Evolutionary conservation across 352 stramenopile genomes (phyloP), one percentile per base, ranked within the genome.

Genomic region (Phytophthora ramorum): DNA sequence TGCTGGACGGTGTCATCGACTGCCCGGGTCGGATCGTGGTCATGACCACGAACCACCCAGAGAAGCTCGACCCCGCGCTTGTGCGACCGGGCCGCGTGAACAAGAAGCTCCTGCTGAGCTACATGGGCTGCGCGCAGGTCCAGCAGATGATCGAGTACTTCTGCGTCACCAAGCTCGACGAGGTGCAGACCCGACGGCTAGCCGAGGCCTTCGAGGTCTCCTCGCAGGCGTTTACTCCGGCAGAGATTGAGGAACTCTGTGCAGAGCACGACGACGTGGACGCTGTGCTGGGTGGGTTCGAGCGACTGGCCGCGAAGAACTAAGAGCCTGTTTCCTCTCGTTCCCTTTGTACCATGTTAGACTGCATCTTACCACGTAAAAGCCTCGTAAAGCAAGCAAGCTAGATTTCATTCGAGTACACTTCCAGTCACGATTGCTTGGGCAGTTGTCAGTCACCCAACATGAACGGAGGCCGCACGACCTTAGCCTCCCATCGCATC

Each of bases 41-140:
- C 70, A 96, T 97, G 85, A 97, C 93, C 13, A 96, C 88, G 14
- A 98, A 98, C 73, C 90, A 97, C 63, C 92, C 91, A 4, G 93
- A 98, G 67, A 92, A 89, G 58, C 82, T 98, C 26, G 93, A 98
- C 66, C 82, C 88, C 5, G 93, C 93, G 12, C 81, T 98, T 6
- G 87, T 98, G 10, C 85, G 93, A 9, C 93, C 93, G 1, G 93
- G 93, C 2, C 85, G 91, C 26, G 85, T 98, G 20, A 93, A 97
- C 71, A 90, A 92, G 73, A 91, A 93, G 59, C 45, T 97, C 13
- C 46, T 85, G 38, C 70, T 97, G 24, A 73, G 79, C 9, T 88
- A 83, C 73, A 91, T 95, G 71, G 59, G 63, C 9, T 65, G 54
- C 35, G 32, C 40, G 22, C 69, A 89, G 22, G 66, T 77, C 34